These are phyloP conservation scores for Trichoderma sp. DNA, from an alignment of 2,329 filamentous ascomycete species.

Conservation along the genomic window DNA sequence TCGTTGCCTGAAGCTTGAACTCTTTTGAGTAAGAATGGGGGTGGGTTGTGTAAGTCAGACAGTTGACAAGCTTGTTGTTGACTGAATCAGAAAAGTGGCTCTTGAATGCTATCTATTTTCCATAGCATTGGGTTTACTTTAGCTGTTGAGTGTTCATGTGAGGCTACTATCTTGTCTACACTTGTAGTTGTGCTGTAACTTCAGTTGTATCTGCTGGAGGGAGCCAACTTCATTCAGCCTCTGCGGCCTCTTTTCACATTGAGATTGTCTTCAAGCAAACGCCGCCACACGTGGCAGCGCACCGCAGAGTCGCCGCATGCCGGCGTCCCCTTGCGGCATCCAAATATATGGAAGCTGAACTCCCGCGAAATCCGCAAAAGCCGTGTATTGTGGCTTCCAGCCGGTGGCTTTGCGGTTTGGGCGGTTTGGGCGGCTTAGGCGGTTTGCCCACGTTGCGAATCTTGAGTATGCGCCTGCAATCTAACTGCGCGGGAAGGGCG, in stretches of 20 bases:
- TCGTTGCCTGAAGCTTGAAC: not conserved
- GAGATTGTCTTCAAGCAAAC: not conserved
- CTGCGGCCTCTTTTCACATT: not conserved
- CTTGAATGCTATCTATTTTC: not conserved
- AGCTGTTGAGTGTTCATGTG: not conserved
- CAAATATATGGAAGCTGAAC: not conserved
- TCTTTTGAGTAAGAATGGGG: not conserved
- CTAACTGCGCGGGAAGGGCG: not conserved
- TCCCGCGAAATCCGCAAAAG: not conserved
- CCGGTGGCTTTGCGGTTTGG: not conserved
- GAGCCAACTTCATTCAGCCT: not conserved
- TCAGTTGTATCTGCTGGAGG: not conserved
- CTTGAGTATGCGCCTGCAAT: not conserved
- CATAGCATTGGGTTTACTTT: not conserved
- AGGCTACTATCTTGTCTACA: not conserved
- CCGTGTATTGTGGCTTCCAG: not conserved
- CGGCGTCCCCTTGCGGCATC: not conserved
- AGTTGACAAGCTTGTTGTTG: not conserved
- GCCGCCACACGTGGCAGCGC: constrained; percentile 2
- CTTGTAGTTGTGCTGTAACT: not conserved
- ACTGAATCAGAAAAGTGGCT: not conserved
- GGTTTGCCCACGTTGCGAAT: not conserved
- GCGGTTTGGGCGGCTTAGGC: not conserved
- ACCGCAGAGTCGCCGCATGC: not conserved
- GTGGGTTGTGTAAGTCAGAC: not conserved